phyloP scores from a whole-genome alignment of 2,329 filamentous ascomycete genomes.

The Calonectria leucothoes region DNA sequence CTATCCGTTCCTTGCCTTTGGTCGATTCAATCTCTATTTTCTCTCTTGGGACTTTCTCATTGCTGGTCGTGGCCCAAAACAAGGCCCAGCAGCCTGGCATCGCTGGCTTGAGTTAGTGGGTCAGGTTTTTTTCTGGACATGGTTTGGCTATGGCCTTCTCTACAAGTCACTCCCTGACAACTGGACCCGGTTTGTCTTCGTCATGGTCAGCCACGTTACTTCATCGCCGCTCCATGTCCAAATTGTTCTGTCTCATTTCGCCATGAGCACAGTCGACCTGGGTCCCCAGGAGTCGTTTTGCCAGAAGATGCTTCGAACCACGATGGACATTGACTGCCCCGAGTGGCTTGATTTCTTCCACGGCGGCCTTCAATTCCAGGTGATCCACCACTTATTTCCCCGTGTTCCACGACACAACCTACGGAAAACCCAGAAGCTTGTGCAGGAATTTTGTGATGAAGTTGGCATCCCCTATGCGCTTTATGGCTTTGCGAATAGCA shows the following conservation, averaged over 20 bases:
- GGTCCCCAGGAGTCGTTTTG: slow-evolving; percentile 88
- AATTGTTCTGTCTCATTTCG: slow-evolving; percentile 92
- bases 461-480: slow-evolving; percentile 87
- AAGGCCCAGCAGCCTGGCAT: slow-evolving; percentile 86
- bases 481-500: slow-evolving; percentile 87
- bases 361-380: slow-evolving; percentile 90
- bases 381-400: slow-evolving; percentile 87
- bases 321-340: slow-evolving; percentile 93
- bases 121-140: slow-evolving; percentile 84
- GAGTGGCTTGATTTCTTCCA: slow-evolving; percentile 91
- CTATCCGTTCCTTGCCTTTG: slow-evolving; percentile 83
- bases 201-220: slow-evolving; percentile 84
- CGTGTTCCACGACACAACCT: slow-evolving; percentile 88
- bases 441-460: slow-evolving; percentile 84
- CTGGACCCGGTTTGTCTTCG: slow-evolving; percentile 76
- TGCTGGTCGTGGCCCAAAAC: slow-evolving; percentile 75
- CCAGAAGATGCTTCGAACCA: slow-evolving; percentile 90
- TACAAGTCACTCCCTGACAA: slow-evolving; percentile 78
- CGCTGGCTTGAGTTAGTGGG: slow-evolving; percentile 82
- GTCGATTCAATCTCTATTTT: slow-evolving; percentile 87
- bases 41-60: slow-evolving; percentile 85
- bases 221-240: slow-evolving; percentile 88
- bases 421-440: slow-evolving; percentile 77
- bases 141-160: slow-evolving; percentile 86
- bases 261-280: slow-evolving; percentile 90